phyloP scores from a whole-genome alignment of 306 rosid species.

The Fagus crenata region DNA sequence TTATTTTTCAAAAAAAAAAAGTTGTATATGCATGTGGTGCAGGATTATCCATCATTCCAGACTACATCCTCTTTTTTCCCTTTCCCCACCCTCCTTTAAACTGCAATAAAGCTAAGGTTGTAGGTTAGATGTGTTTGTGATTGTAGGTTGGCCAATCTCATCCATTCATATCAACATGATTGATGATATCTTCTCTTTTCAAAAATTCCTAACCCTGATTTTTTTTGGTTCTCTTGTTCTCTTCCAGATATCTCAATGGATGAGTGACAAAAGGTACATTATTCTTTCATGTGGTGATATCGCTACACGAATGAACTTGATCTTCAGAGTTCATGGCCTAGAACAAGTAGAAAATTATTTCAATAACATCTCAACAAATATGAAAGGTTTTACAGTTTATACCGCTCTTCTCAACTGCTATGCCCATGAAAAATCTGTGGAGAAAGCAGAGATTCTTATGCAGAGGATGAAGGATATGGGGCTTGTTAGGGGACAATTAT shows the following conservation, averaged over 20 bases:
- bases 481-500: neutral
- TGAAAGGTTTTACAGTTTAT: slow-evolving; percentile 14
- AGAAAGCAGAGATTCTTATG: slow-evolving; percentile 29
- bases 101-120: neutral
- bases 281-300: neutral
- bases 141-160: neutral
- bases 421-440: slow-evolving; percentile 20
- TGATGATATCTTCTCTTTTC: neutral
- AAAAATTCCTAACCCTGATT: neutral
- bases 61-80: neutral
- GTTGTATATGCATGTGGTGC: neutral
- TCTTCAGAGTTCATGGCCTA: slow-evolving; percentile 30
- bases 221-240: neutral
- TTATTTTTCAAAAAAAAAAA: too few relatives aligned
- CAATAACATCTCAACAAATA: slow-evolving; percentile 13
- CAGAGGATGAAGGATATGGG: slow-evolving; percentile 32
- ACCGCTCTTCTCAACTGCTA: slow-evolving; percentile 26
- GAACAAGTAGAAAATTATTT: slow-evolving; percentile 31
- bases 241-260: slow-evolving; percentile 30
- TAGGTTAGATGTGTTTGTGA: neutral
- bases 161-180: neutral
- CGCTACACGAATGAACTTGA: slow-evolving; percentile 22
- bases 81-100: neutral
- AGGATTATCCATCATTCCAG: neutral
- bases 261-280: slow-evolving; percentile 26